phyloP scores from a whole-genome alignment of 164 flowering plant species.

The Nelumbo lutea region DNA sequence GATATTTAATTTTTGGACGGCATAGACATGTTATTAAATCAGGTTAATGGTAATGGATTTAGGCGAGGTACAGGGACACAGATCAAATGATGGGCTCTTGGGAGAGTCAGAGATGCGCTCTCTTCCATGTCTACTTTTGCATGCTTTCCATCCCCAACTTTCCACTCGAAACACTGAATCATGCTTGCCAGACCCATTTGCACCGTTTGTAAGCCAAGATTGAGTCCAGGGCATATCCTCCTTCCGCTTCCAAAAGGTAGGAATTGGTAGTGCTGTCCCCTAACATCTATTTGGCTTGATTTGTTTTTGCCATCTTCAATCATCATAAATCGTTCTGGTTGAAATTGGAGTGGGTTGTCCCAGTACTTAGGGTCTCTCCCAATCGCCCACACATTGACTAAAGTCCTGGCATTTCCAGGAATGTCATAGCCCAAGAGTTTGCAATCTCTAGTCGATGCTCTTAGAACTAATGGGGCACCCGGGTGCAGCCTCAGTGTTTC shows the following conservation, averaged over 20 bases:
- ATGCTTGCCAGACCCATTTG: constrained; percentile 29
- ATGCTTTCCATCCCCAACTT: constrained; percentile 18
- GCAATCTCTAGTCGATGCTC: neutral
- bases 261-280: constrained; percentile 40
- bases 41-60: constrained; percentile 2
- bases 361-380: neutral
- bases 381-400: neutral
- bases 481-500: neutral
- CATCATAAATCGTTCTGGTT: neutral
- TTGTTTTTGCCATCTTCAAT: neutral
- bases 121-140: constrained; percentile 32
- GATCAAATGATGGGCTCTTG: constrained; percentile 29
- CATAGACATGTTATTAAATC: no score
- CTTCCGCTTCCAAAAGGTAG: constrained; percentile 58
- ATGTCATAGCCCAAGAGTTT: neutral
- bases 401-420: neutral
- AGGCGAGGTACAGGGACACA: constrained; percentile 16
- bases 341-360: constrained; percentile 1
- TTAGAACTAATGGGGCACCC: neutral
- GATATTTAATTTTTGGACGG: no score
- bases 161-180: constrained; percentile 59
- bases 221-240: constrained; percentile 47
- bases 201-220: constrained; percentile 31
- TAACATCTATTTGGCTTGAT: constrained; percentile 11
- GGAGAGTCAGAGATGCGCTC: constrained; percentile 30